Evolutionary conservation across 257 asterid genomes (phyloP), one percentile per base, ranked within the genome.

Genomic region (Nyctanthes arbortristis): DNA sequence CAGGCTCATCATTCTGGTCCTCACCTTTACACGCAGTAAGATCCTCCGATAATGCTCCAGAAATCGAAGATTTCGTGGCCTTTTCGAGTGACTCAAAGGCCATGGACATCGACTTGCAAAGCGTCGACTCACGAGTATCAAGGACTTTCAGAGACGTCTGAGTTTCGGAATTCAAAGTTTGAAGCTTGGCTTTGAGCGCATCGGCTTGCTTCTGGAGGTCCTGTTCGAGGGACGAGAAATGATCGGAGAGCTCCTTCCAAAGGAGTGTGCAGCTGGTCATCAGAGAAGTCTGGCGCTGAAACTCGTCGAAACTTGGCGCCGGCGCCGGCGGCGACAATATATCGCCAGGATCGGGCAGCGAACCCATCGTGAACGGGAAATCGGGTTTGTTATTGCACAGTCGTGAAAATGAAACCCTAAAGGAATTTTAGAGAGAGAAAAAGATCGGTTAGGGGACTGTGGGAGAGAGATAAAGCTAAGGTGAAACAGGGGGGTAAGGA

Each of bases 241-340:
- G 99, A 77, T 94, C 99, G 73, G 99, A 89, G 68, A 94, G 93
- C 28, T 94, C 99, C 57, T 91, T 94, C 99, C 99, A 94, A 45
- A 94, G 96, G 22, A 94, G 96, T 2, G 99, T 94, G 75, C 99
- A 94, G 84, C 96, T 89, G 8, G 99, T 94, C 99, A 94, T 94
- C 36, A 91, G 82, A 33, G 99, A 94, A 20, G 99, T 81, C 80
- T 94, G 99, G 65, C 97, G 86, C 87, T 92, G 97, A 71, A 94
- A 94, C 52, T 94, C 97, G 69, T 94, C 99, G 81, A 91, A 89
- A 70, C 96, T 87, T 85, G 96, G 90, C 70, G 77, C 74, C 64
- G 87, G 81, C 71, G 76, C 69, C 25, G 77, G 71, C 61, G 82
- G 76, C 7, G 79, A 39, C 12, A 81, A 68, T 65, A 83, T 68